Base-by-base conservation (phyloP, 108 stramenopile species). In the Nitzschia inconspicua region DNA sequence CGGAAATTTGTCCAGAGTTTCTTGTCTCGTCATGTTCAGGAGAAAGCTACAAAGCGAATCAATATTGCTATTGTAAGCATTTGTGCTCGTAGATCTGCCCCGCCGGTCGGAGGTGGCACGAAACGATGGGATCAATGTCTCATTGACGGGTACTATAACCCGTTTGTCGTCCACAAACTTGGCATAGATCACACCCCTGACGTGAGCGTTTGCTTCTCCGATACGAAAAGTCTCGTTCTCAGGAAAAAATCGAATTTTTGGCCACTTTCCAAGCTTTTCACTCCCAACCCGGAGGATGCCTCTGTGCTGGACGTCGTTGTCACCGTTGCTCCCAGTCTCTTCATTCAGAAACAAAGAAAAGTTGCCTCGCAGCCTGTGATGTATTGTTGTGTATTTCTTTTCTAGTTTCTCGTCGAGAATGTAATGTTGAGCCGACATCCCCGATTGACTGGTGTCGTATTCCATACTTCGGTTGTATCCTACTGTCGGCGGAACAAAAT, bases 141-240 rank as follows among this genome's bases (percentile, higher is more conserved):
- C 22, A 54, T 54, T 54, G 2, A 23, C 30, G 8, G n/a, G 20
- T 19, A 54, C 37, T 0, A 32, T 35, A 22, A 54, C 19, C 20
- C 53, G 53, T 35, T 22, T 54, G 11, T 54, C 53, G 9, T 54
- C 53, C 34, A 54, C 53, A n/a, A 18, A 54, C 37, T 54, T 54
- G 9, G 53, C 34, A 23, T 54, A 54, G 31, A 36, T 36, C 16
- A 35, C 37, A 18, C 53, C 53, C 34, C 9, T 35, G 2, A 18
- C 20, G 34, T 31, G 53, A 11, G 37, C 18, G 30, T 23, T 54
- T n/a, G 34, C 53, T 9, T 35, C 53, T 2, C 27, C 53, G 4
- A 54, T 23, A 2, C n/a, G 0, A 9, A 54, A 54, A n/a, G 4
- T 23, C 3, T 11, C 16, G 8, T 32, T 35, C 11, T n/a, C 8